Evolutionary conservation across 805 yeast genomes (phyloP), one percentile per base, ranked within the genome.

Genomic region (Pichia phayaonensis): DNA sequence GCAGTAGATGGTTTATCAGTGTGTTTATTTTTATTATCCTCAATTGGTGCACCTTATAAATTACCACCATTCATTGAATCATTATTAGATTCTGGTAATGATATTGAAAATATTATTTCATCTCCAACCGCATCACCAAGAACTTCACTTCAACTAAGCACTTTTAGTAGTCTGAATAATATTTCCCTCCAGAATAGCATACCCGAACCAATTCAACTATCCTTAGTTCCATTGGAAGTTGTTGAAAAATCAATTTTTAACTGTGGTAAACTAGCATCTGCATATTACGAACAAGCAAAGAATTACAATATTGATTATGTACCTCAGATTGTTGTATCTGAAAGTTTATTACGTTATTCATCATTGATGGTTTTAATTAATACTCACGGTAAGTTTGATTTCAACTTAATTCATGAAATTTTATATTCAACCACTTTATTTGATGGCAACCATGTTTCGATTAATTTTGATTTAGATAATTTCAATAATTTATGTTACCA

Each of bases 1-100:
- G 81, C 96, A 0, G 63, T 92, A n/a, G 97, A 90, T 58, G 88
- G 90, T 0, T 69, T 90, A 12, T 85, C 84, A 0, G 80, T 87
- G 1, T 78, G 86, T 52, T 64, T 84, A 40, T 64, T 84, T 6
- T 64, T 90, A 48, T 69, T 87, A 45, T 73, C 83, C 13, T 81
- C 72, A 57, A 63, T 84, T 16, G 80, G 76, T 26, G 68, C 73
- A 2, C 76, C 82, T 0, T 76, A 74, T 51, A 80, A 73, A 47
- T 59, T 78, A 40, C 78, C 78, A 7, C 66, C 72, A 44, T 58
- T 61, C 52, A 52, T 66, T 4, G 49, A 49, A 6, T 27, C 62
- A 3, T 46, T 65, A 2, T 44, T 67, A 2, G 64, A 59, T 26
- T 43, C 49, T n/a, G 40, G 59, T 51, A 55, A 69, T 56, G 62